A percentile compares a stretch with the other conserved stretches of the same genome.
Conservation (phyloP, 2,329 filamentous ascomycete species). For the Ophiostoma australiae region DNA sequence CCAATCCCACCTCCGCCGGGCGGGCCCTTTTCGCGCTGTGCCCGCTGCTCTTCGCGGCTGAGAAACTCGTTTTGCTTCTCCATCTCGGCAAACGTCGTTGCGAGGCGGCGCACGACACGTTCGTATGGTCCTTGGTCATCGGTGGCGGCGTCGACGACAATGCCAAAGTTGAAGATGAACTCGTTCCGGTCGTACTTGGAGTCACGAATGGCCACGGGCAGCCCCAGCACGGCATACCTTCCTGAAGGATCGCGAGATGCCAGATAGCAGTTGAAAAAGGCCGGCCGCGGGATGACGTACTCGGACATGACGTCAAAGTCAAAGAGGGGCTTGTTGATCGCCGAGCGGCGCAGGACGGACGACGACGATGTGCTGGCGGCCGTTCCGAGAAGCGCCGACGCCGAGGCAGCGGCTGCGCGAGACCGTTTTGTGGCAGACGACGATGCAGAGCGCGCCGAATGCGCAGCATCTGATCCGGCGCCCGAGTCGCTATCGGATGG, state of each 20-base stretch:
- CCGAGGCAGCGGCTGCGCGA: not conserved
- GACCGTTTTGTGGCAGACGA: not conserved
- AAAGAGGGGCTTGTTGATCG: constrained; percentile 49
- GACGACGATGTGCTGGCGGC: constrained; percentile 4
- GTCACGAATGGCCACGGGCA: constrained; percentile 81
- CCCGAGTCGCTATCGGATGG: constrained; percentile 26
- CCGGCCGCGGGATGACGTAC: constrained; percentile 91
- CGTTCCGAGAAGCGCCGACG: constrained; percentile 17
- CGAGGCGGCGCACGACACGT: constrained; percentile 78
- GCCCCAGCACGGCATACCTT: constrained; percentile 74
- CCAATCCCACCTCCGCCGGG: constrained; percentile 34
- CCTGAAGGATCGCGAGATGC: constrained; percentile 67
- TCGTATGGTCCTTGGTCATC: constrained; percentile 73
- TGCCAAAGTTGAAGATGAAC: constrained; percentile 97
- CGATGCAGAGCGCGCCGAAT: not conserved
- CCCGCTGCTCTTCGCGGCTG: constrained; percentile 43
- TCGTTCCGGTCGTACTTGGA: constrained; percentile 84
- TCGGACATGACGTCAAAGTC: constrained; percentile 82
- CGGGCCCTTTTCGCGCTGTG: not conserved
- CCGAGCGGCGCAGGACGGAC: constrained; percentile 6
- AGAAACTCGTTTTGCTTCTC: constrained; percentile 88
- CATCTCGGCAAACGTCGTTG: constrained; percentile 77
- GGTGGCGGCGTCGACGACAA: constrained; percentile 45
- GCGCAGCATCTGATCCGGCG: not conserved
- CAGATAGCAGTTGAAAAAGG: constrained; percentile 88